A percentile compares a stretch with the other conserved stretches of the same genome.
Conservation (phyloP, 2,329 filamentous ascomycete species). For the Phyllosticta citrichinensis region DNA sequence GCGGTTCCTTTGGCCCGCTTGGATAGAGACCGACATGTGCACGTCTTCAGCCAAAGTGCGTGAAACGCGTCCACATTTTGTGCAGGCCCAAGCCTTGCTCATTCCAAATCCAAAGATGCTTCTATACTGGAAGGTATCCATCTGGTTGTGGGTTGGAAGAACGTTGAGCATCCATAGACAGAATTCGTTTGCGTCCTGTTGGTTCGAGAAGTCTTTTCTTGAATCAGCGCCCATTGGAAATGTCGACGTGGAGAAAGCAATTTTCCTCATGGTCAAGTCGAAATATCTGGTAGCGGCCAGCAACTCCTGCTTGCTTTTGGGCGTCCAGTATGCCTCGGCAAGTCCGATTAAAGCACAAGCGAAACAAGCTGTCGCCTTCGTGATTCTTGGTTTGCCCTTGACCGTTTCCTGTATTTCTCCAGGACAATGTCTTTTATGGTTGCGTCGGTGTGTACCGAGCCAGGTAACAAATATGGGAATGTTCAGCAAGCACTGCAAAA, state of each 20-base stretch:
- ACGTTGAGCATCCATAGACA: background rate
- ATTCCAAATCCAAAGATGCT: too few species aligned
- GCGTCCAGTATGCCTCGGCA: slow-evolving; percentile 2
- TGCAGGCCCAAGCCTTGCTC: too few species aligned
- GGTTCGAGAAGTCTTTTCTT: background rate
- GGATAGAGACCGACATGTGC: too few species aligned
- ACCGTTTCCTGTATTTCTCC: background rate
- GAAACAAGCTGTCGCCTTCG: background rate
- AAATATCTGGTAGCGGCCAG: background rate
- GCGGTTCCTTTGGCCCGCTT: too few species aligned
- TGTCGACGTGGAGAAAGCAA: background rate
- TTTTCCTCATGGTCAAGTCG: background rate
- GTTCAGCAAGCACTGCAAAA: slow-evolving; percentile 12
- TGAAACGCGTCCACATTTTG: too few species aligned
- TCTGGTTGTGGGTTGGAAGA: background rate
- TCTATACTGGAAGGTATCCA: too few species aligned
- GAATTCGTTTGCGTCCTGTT: slow-evolving; percentile 1
- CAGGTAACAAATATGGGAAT: slow-evolving; percentile 13
- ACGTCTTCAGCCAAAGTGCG: too few species aligned
- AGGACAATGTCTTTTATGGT: background rate
- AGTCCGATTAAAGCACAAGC: slow-evolving; percentile 2
- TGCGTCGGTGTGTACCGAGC: slow-evolving; percentile 5
- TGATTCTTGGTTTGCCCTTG: background rate
- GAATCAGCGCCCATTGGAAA: background rate
- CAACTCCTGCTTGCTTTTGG: background rate